Percentiles rank a stretch among this genome's conserved stretches.
phyloP scores from a whole-genome alignment of 2,329 filamentous ascomycete species.

The Fusarium staphyleae region DNA sequence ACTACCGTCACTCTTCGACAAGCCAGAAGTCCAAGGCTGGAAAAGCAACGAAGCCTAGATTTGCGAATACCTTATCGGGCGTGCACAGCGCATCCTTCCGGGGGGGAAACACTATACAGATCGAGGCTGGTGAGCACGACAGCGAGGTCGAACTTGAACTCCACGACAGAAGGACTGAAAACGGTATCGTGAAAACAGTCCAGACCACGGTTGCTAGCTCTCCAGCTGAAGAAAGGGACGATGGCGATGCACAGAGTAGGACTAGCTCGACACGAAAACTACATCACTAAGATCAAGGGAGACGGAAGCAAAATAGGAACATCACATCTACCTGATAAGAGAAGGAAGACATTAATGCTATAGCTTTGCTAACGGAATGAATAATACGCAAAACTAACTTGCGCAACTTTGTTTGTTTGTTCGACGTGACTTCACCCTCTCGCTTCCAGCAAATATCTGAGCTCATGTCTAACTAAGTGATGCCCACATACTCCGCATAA shows the following conservation, averaged over 20 bases:
- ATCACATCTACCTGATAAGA: too few species aligned
- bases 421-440: too few species aligned
- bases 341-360: too few species aligned
- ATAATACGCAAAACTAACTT: too few species aligned
- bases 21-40: slow-evolving; percentile 1
- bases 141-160: slow-evolving; percentile 7
- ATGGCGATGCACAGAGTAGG: slow-evolving; percentile 16
- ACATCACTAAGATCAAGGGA: not conserved
- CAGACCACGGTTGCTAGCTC: slow-evolving; percentile 28
- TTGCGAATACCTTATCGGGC: not conserved
- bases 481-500: too few species aligned
- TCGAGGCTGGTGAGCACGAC: slow-evolving; percentile 21
- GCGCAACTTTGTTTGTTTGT: too few species aligned
- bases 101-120: not conserved
- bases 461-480: too few species aligned
- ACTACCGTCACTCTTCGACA: slow-evolving; percentile 9
- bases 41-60: not conserved
- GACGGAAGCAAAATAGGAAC: too few species aligned
- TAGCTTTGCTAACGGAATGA: too few species aligned
- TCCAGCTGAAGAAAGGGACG: not conserved
- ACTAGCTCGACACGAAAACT: slow-evolving; percentile 28
- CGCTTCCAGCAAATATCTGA: too few species aligned
- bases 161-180: not conserved
- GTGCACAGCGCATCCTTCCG: not conserved
- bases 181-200: slow-evolving; percentile 31